A percentile compares a stretch with the other conserved stretches of the same genome.
phyloP scores from a whole-genome alignment of 441 rosid species.

The Metrosideros polymorpha region DNA sequence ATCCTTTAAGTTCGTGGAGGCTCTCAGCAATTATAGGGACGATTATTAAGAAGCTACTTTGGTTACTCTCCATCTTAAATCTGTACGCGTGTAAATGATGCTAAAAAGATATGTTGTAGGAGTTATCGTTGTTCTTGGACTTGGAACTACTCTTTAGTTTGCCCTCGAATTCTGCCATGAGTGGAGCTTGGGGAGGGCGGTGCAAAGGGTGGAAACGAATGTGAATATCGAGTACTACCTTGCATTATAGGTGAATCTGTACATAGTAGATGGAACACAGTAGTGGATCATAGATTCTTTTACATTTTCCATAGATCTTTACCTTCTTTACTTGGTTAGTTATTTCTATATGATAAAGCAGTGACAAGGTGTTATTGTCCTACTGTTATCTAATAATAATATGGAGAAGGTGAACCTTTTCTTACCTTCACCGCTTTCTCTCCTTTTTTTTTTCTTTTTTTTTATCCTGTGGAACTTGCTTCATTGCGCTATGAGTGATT shows the following conservation, averaged over 20 bases:
- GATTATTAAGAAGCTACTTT: too few relatives aligned
- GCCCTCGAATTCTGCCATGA: slow-evolving; percentile 76
- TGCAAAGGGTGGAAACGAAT: slow-evolving; percentile 51
- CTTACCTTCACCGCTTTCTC: neutral
- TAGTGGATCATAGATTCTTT: neutral
- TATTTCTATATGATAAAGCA: neutral
- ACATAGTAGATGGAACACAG: neutral
- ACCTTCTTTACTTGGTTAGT: neutral
- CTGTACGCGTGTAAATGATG: neutral
- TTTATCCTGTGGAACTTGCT: neutral
- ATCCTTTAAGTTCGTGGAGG: too few relatives aligned
- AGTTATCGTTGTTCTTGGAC: slow-evolving; percentile 80
- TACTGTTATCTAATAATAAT: neutral
- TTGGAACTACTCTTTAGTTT: slow-evolving; percentile 76
- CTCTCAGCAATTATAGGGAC: too few relatives aligned
- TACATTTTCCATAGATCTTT: neutral
- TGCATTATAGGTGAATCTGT: slow-evolving; percentile 36
- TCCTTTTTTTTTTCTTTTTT: too few relatives aligned
- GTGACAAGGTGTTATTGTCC: neutral
- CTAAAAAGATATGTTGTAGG: slow-evolving; percentile 26
- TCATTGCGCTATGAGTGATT: neutral
- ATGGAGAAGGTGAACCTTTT: neutral
- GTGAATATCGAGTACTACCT: slow-evolving; percentile 49
- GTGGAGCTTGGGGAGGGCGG: slow-evolving; percentile 71
- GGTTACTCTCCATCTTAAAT: too few relatives aligned